Evolutionary conservation across 2,329 filamentous ascomycete genomes (phyloP).

Genomic region (Neurospora crassa): DNA sequence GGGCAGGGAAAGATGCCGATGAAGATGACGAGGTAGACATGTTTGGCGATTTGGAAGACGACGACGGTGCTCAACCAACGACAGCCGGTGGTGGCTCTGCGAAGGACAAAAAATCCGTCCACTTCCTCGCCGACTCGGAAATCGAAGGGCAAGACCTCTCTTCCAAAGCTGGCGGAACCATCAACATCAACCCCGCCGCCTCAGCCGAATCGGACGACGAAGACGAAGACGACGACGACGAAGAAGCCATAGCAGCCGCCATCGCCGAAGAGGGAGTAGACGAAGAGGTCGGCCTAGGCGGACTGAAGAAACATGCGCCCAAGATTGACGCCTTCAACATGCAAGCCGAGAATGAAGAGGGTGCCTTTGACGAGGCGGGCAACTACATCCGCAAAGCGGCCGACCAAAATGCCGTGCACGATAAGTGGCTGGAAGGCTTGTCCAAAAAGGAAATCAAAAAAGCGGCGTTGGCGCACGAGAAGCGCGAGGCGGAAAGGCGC

Average conservation of each 20-base stretch:
- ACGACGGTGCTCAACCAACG: constrained; percentile 33
- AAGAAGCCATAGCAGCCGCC: constrained; percentile 65
- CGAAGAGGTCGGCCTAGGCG: constrained; percentile 81
- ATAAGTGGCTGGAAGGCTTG: constrained; percentile 84
- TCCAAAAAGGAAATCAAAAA: constrained; percentile 89
- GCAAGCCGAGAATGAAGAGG: constrained; percentile 80
- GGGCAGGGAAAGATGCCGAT: constrained; percentile 27
- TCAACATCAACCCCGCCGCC: constrained; percentile 42
- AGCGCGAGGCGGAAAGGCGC: constrained; percentile 67
- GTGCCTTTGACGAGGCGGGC: constrained; percentile 79
- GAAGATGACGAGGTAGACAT: constrained; percentile 68
- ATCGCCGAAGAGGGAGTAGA: constrained; percentile 69
- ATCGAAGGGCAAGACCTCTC: constrained; percentile 72
- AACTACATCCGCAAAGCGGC: constrained; percentile 85
- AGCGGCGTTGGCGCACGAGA: constrained; percentile 79
- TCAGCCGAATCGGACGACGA: constrained; percentile 30
- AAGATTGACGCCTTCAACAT: constrained; percentile 97
- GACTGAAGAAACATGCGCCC: constrained; percentile 85
- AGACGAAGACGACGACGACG: constrained; percentile 45
- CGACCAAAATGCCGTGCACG: constrained; percentile 79
- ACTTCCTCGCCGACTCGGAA: constrained; percentile 46
- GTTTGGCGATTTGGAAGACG: constrained; percentile 62
- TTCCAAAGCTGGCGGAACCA: constrained; percentile 65
- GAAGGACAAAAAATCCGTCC: constrained; percentile 55
- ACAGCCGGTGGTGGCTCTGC: constrained; percentile 28